Evolutionary conservation across 2,329 filamentous ascomycete species (phyloP).

Genomic region (Fusarium luffae): DNA sequence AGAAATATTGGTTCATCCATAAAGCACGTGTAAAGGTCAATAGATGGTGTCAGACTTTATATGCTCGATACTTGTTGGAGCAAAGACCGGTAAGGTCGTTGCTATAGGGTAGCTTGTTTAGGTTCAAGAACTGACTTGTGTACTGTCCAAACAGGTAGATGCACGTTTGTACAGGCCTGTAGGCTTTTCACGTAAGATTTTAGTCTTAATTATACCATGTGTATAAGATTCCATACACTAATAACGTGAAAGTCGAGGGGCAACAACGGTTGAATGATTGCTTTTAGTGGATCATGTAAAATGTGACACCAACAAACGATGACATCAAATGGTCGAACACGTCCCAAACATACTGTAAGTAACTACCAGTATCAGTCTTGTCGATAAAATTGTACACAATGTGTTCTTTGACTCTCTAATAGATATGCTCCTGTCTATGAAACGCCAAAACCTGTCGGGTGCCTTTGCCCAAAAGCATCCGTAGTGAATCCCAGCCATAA

Average conservation of each 20-base stretch:
- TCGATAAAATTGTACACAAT: neutral
- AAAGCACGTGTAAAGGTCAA: neutral
- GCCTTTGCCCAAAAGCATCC: neutral
- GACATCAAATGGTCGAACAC: neutral
- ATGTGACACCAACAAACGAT: neutral
- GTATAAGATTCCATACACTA: neutral
- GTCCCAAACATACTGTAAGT: neutral
- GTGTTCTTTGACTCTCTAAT: neutral
- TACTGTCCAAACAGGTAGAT: neutral
- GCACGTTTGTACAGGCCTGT: neutral
- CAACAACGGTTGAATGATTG: neutral
- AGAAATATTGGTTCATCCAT: neutral
- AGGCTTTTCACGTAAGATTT: neutral
- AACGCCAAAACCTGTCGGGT: constrained; percentile 25
- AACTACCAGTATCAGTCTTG: neutral
- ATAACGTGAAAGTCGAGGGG: neutral
- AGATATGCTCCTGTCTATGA: constrained; percentile 12
- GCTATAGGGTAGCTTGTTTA: neutral
- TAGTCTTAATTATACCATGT: neutral
- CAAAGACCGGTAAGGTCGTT: neutral
- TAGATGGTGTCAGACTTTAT: neutral
- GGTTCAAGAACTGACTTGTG: neutral
- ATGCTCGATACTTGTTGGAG: neutral
- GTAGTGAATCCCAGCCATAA: constrained; percentile 11
- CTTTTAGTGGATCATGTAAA: neutral